A percentile compares a stretch with the other conserved stretches of the same genome.
phyloP scores from a whole-genome alignment of 225 moss, liverwort and hornwort genomes.

The Physcomitrium patens region DNA sequence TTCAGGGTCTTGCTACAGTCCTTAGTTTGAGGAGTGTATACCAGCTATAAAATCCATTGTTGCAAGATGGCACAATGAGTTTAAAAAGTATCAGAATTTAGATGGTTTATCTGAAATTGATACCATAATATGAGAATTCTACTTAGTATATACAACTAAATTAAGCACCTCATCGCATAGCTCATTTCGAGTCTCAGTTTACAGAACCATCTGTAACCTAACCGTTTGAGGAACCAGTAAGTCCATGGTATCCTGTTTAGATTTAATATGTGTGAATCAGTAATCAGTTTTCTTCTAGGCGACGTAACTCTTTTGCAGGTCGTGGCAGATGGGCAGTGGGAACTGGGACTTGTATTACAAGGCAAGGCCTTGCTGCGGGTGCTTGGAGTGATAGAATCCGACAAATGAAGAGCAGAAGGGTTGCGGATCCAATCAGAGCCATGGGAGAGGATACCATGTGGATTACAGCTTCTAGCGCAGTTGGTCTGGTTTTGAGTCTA shows the following conservation, averaged over 20 bases:
- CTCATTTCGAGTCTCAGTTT: constrained; percentile 1
- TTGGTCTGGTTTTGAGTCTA: constrained; percentile 44
- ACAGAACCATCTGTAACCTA: neutral
- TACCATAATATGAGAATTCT: neutral
- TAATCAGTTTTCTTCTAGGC: constrained; percentile 14
- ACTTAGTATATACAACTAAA: neutral
- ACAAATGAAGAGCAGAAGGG: constrained; percentile 31
- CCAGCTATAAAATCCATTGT: no score
- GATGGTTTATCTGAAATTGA: neutral
- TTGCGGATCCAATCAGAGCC: constrained; percentile 23
- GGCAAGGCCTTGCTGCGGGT: constrained; percentile 30
- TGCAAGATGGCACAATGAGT: neutral
- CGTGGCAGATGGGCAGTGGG: constrained; percentile 46
- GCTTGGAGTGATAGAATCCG: constrained; percentile 21
- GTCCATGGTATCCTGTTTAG: neutral
- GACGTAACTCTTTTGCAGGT: constrained; percentile 36
- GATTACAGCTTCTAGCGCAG: constrained; percentile 48
- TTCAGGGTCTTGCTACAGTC: no score
- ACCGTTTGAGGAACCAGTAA: neutral
- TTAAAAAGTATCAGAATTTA: neutral
- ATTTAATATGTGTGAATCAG: neutral
- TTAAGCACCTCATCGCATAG: neutral
- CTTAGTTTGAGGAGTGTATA: no score
- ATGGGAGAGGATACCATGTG: constrained; percentile 43
- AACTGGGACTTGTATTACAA: constrained; percentile 20